A percentile compares a stretch with the other conserved stretches of the same genome.
phyloP scores from a whole-genome alignment of 164 flowering plant species.

The Vitis labrusca region DNA sequence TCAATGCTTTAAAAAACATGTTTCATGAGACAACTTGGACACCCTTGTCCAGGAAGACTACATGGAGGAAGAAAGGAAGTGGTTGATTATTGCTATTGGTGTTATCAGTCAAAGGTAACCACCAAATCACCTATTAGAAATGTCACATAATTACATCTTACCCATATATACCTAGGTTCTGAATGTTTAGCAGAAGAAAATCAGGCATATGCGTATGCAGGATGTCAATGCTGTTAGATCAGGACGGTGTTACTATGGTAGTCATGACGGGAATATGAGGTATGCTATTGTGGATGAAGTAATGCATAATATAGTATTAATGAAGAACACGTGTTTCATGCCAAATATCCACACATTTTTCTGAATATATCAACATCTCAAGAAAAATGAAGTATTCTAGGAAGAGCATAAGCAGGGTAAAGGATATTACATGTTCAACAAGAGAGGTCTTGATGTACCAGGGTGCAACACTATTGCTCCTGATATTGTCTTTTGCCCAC shows the following conservation, averaged over 20 bases:
- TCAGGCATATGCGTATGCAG: background rate
- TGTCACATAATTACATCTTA: too few relatives aligned
- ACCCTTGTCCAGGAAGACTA: too few relatives aligned
- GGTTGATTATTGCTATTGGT: too few relatives aligned
- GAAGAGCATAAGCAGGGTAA: constrained; percentile 2
- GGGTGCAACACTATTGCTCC: constrained; percentile 65
- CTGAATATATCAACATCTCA: background rate
- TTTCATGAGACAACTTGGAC: too few relatives aligned
- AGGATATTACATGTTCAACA: constrained; percentile 48
- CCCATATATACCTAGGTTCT: background rate
- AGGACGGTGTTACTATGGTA: background rate
- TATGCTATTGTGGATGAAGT: too few relatives aligned
- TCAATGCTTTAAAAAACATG: too few relatives aligned
- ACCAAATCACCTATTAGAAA: too few relatives aligned
- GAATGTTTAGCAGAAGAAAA: background rate
- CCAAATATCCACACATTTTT: too few relatives aligned
- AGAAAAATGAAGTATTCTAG: background rate
- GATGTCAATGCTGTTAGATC: background rate
- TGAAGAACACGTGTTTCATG: background rate
- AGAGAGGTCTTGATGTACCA: constrained; percentile 71
- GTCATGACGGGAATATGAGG: too few relatives aligned
- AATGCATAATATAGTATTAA: background rate
- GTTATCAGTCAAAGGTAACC: too few relatives aligned
- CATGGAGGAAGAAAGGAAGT: too few relatives aligned
- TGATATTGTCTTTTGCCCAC: constrained; percentile 84